Base-by-base conservation (phyloP, 306 rosid species). In the Vicia sativa region DNA sequence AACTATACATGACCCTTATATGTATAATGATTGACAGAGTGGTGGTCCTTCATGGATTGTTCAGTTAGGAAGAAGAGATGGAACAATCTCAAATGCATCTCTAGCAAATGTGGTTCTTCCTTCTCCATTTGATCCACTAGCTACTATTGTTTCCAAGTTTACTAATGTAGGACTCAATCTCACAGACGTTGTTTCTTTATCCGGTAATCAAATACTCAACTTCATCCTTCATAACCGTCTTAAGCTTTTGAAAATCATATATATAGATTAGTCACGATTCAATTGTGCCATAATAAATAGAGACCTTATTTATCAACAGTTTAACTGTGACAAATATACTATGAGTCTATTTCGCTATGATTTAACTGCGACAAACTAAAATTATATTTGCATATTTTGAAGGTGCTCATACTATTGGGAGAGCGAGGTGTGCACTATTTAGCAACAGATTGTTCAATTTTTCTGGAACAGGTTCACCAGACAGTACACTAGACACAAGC, bases 331-430 rank as follows among this genome's bases (percentile, higher is more conserved):
- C 35, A 29, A 29, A 29, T 31, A 31, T 7, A 1, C 2, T 8
- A 7, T 34, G 38, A 34, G 8, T 34, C 9, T 34, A 34, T 34
- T 34, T 34, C 5, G 6, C 1, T 1, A 3, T 7, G 7, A 1
- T 29, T 29, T 29, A 29, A 29, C 34, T 5, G 34, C 3, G 4
- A 29, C 7, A 5, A 29, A 29, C 5, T 29, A 3, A 23, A 31
- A 41, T 3, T 18, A 13, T 13, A 53, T 3, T 13, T 12, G 0
- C 48, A 46, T 6, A 26, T 49, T 15, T 0, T 55, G 73, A 49
- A 92, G 98, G 98, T n/a, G 95, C 81, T 0, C 98, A 93, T 71
- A 93, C 98, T 1, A 77, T 90, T 67, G 97, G 98, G 6, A 26
- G 74, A 52, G 84, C 95, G 59, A 88, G 81, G 77, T 93, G 98